Conservation (phyloP, 2,329 filamentous ascomycete genomes). For the Beauveria brongniartii region DNA sequence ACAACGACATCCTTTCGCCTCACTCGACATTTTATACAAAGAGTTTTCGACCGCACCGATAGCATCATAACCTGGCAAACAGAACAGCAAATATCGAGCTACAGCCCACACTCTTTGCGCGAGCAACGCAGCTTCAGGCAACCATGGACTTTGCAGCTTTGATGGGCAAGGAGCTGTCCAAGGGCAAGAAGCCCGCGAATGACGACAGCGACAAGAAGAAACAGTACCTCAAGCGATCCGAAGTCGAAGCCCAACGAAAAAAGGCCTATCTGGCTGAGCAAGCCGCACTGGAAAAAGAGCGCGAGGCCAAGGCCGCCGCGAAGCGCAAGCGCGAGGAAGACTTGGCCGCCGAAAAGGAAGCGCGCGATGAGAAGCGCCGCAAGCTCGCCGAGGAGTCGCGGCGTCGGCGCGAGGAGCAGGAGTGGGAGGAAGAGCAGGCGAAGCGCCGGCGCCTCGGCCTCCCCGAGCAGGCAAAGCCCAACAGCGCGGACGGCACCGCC, state of each 20-base stretch:
- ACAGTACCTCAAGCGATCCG: slow-evolving; percentile 80
- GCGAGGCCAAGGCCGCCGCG: slow-evolving; percentile 58
- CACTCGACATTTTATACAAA: neutral
- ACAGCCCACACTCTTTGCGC: neutral
- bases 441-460: slow-evolving; percentile 71
- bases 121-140: neutral
- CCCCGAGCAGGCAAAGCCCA: slow-evolving; percentile 51
- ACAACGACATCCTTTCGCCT: neutral
- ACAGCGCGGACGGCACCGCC: slow-evolving; percentile 32
- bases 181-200: slow-evolving; percentile 51
- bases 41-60: neutral
- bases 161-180: slow-evolving; percentile 88
- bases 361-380: slow-evolving; percentile 73
- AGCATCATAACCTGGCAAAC: neutral
- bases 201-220: slow-evolving; percentile 30
- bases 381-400: slow-evolving; percentile 75
- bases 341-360: slow-evolving; percentile 57
- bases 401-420: slow-evolving; percentile 60
- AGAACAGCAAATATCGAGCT: neutral
- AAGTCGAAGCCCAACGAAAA: slow-evolving; percentile 74
- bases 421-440: slow-evolving; percentile 62
- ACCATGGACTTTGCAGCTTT: slow-evolving; percentile 90
- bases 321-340: slow-evolving; percentile 92
- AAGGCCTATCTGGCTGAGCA: slow-evolving; percentile 79
- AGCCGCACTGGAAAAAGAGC: slow-evolving; percentile 61